Conservation (phyloP, 2,329 filamentous ascomycete species). For the Penicillium olsonii region DNA sequence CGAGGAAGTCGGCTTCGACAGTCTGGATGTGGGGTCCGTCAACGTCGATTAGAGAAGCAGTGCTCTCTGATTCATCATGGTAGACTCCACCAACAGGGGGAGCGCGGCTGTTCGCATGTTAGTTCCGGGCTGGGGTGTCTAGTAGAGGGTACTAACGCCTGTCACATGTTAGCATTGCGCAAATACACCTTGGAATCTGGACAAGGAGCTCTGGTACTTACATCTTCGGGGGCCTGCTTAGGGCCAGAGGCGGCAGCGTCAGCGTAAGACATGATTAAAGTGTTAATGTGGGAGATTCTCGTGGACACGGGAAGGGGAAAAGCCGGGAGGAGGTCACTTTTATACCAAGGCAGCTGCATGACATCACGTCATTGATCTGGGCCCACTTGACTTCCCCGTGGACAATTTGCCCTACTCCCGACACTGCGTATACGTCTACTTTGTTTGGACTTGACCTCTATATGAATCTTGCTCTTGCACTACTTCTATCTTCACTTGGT, state of each 20-base stretch:
- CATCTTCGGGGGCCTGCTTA: slow-evolving; percentile 50
- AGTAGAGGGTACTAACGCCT: slow-evolving; percentile 41
- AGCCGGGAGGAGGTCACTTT: slow-evolving; percentile 19
- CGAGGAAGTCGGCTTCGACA: slow-evolving; percentile 44
- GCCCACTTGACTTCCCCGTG: slow-evolving; percentile 11
- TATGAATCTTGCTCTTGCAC: too few species aligned
- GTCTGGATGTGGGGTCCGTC: slow-evolving; percentile 48
- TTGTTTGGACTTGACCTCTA: too few species aligned
- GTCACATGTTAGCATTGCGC: slow-evolving; percentile 13
- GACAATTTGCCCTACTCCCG: too few species aligned
- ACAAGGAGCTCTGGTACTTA: slow-evolving; percentile 30
- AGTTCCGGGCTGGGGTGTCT: slow-evolving; percentile 1
- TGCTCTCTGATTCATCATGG: slow-evolving; percentile 42
- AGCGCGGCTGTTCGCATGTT: slow-evolving; percentile 39
- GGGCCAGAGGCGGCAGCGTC: slow-evolving; percentile 49
- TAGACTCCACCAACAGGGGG: slow-evolving; percentile 42
- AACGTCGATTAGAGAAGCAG: slow-evolving; percentile 49
- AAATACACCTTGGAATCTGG: too few species aligned
- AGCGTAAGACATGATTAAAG: slow-evolving; percentile 50
- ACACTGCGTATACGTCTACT: too few species aligned
- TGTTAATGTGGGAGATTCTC: slow-evolving; percentile 7
- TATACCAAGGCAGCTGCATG: slow-evolving; percentile 27
- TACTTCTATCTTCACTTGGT: too few species aligned
- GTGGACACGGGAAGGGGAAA: slow-evolving; percentile 3
- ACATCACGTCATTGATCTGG: slow-evolving; percentile 37